Evolutionary conservation across 768 basidiomycete genomes (phyloP).

Genomic region (Leucosporidium yakuticum): DNA sequence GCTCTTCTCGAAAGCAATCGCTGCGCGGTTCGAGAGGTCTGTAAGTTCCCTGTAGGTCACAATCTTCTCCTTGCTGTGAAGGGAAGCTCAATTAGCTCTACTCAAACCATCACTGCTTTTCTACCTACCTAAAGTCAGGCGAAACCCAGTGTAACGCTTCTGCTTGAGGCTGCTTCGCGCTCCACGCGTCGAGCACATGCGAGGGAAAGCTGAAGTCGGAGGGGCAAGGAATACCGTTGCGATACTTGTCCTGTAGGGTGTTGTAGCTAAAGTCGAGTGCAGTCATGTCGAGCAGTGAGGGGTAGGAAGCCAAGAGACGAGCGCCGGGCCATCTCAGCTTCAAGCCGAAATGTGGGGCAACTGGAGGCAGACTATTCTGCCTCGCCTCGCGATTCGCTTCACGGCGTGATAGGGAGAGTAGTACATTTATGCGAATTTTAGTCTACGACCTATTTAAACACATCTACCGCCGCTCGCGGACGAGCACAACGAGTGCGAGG

Average conservation of each 20-base stretch:
- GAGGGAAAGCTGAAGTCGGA: slow-evolving; percentile 26
- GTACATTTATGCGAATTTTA: no score
- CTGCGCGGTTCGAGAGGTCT: slow-evolving; percentile 11
- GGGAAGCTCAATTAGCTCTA: no score
- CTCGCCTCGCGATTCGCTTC: no score
- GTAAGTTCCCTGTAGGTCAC: slow-evolving; percentile 19
- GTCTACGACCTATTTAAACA: no score
- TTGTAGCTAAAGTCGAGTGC: not conserved
- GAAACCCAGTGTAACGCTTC: slow-evolving; percentile 28
- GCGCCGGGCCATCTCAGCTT: no score
- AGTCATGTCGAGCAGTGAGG: no score
- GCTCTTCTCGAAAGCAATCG: slow-evolving; percentile 8
- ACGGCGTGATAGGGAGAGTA: no score
- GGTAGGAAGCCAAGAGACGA: no score
- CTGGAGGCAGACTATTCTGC: no score
- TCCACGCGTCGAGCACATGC: slow-evolving; percentile 19
- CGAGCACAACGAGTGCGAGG: slow-evolving; percentile 31
- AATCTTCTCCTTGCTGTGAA: slow-evolving; percentile 3
- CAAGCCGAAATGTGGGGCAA: no score
- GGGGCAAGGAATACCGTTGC: slow-evolving; percentile 22
- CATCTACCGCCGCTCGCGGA: slow-evolving; percentile 32
- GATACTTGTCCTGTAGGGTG: slow-evolving; percentile 3
- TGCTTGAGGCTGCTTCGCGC: not conserved
- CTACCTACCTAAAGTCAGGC: slow-evolving; percentile 1
- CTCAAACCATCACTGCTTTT: no score